A percentile compares a stretch with the other conserved stretches of the same genome.
These are phyloP conservation scores for Camelina neglecta DNA, from an alignment of 345 rosid genomes.

Conservation along the genomic window DNA sequence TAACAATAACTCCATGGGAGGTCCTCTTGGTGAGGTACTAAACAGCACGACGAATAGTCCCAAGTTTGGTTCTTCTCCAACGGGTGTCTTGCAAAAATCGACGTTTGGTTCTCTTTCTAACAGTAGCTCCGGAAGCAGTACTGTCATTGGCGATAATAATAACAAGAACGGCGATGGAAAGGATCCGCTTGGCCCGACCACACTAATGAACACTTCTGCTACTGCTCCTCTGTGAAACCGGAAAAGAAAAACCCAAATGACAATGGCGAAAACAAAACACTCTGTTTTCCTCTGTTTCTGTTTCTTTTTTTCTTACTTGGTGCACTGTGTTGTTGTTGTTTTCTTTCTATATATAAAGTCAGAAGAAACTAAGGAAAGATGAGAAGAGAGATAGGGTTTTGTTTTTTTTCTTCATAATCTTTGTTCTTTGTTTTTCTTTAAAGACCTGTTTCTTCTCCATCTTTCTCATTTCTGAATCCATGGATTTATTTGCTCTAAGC, in stretches of 20 bases:
- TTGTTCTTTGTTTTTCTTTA: conserved; percentile 12
- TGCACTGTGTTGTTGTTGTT: conserved; percentile 17
- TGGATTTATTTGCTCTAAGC: conserved; percentile 17
- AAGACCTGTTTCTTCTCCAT: conserved; percentile 14
- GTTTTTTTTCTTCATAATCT: neutral
- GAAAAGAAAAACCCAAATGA: neutral
- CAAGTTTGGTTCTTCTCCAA: conserved; percentile 67
- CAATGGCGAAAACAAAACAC: conserved; percentile 25
- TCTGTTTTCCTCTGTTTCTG: conserved; percentile 31
- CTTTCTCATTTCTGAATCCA: conserved; percentile 38
- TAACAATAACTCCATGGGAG: conserved; percentile 57
- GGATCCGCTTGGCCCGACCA: conserved; percentile 30
- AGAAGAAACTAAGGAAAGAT: conserved; percentile 40
- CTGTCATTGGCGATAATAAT: conserved; percentile 42
- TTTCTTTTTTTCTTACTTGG: neutral
- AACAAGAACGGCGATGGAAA: conserved; percentile 48
- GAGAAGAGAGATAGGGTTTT: conserved; percentile 10
- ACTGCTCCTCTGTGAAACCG: conserved; percentile 31
- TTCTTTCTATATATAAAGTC: conserved; percentile 35
- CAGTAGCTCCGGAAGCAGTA: conserved; percentile 86
- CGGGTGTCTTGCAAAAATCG: conserved; percentile 79
- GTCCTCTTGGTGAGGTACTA: conserved; percentile 72
- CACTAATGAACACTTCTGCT: conserved; percentile 37
- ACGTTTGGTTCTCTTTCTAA: conserved; percentile 73
- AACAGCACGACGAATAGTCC: conserved; percentile 54